Base-by-base conservation (phyloP, 1,284 basidiomycete genomes). In the Apiotrichum mycotoxinovorans region DNA sequence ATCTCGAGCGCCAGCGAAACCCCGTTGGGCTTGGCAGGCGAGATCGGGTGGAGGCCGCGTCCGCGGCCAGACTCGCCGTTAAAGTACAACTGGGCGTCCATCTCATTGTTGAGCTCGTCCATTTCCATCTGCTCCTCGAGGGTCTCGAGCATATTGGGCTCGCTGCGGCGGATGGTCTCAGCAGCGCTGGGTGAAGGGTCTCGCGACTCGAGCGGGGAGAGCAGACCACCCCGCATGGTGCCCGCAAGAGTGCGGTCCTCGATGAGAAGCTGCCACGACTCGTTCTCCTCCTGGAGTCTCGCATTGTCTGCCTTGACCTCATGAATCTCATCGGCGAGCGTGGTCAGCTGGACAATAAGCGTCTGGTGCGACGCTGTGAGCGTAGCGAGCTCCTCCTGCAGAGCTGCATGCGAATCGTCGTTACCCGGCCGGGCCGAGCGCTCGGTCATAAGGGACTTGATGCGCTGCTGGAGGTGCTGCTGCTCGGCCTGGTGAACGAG, bases 261-360 rank as follows among this genome's bases (percentile, higher is more conserved):
- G 27, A 96, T 79, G 44, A 97, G 81, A 60, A 92, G 89, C 81
- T 94, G 91, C 79, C 91, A 97, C 48, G 89, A 88, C 76, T 95
- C 91, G 74, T 95, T 96, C 69, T 96, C 92, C 72, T 96, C 92
- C 73, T 73, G 66, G 12, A 81, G 61, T 41, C 62, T 51, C 14
- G 54, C 51, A 53, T 70, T 72, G 18, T 62, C 58, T 7, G 48
- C 50, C 52, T 68, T 69, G n/a, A 72, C 53, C 48, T 74, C 72
- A 33, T 70, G 63, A 15, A 75, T 50, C 48, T 75, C 73, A 26
- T 62, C 61, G 12, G 60, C 58, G 11, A 74, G 52, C 0, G 68
- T 70, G 10, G 70, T 68, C 22, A 73, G 62, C 47, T 75, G 69
- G 7, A 65, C 66, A 9, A 72, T 50, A 34, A 75, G 63, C 11